phyloP scores from a whole-genome alignment of 768 basidiomycete genomes.

The Leccinum disarticulatum region DNA sequence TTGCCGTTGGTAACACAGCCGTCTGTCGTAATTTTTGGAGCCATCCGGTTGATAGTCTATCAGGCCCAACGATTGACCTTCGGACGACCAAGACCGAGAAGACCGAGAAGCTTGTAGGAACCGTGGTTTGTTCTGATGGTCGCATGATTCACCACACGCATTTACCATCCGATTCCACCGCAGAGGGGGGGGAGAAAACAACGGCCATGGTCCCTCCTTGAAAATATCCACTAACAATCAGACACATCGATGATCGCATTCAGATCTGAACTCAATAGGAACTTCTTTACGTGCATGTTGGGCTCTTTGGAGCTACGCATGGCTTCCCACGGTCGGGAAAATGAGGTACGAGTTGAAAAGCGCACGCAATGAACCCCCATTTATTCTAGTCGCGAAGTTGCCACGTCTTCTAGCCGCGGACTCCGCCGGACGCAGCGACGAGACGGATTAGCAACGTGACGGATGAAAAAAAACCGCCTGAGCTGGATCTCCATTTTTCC shows the following conservation, averaged over 20 bases:
- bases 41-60: neutral
- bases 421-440: neutral
- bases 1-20: neutral
- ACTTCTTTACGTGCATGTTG: neutral
- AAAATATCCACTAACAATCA: neutral
- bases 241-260: neutral
- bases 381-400: slow-evolving; percentile 1
- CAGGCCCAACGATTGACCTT: neutral
- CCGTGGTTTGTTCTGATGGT: neutral
- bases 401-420: slow-evolving; percentile 9
- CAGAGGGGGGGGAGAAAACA: slow-evolving; percentile 1
- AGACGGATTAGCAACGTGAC: neutral
- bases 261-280: slow-evolving; percentile 4
- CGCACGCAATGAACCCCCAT: slow-evolving; percentile 1
- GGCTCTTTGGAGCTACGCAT: neutral
- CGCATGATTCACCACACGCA: slow-evolving; percentile 8
- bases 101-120: slow-evolving; percentile 2
- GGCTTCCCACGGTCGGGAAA: neutral
- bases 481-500: neutral
- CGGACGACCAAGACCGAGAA: slow-evolving; percentile 10
- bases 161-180: slow-evolving; percentile 3
- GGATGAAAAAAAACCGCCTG: neutral
- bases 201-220: neutral
- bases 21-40: slow-evolving; percentile 1
- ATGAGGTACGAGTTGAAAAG: neutral